Conservation (phyloP, 345 rosid genomes). For the Erysimum cheiranthoides region DNA sequence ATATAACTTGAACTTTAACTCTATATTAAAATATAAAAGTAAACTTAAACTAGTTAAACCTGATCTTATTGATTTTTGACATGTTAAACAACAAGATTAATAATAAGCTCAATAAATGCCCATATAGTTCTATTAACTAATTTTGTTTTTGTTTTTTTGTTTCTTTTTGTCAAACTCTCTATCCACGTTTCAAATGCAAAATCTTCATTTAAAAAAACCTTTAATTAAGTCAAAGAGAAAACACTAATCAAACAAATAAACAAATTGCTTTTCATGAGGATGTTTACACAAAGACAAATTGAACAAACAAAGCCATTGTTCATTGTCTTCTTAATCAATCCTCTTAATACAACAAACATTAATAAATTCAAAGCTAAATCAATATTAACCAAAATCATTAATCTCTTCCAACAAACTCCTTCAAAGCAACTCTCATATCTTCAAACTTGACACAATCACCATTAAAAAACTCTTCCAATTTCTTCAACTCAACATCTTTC, state of each 20-base stretch:
- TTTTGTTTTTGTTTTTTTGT: too few relatives aligned
- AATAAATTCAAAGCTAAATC: neutral
- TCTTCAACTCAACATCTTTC: constrained; percentile 59
- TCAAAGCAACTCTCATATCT: constrained; percentile 81
- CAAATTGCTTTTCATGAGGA: constrained; percentile 26
- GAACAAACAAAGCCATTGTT: constrained; percentile 44
- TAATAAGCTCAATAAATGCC: neutral
- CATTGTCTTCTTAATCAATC: constrained; percentile 30
- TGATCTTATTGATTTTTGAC: too few relatives aligned
- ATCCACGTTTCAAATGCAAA: neutral
- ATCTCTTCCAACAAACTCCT: constrained; percentile 45
- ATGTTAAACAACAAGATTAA: neutral
- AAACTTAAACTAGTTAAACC: too few relatives aligned
- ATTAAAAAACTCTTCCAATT: constrained; percentile 60
- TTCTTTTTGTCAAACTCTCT: neutral
- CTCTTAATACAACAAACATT: constrained; percentile 19
- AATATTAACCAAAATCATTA: neutral
- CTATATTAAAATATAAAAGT: too few relatives aligned
- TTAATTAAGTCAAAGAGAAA: neutral
- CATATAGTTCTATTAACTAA: neutral
- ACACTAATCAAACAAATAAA: constrained; percentile 19
- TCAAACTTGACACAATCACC: constrained; percentile 54
- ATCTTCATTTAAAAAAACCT: neutral
- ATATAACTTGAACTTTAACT: too few relatives aligned
- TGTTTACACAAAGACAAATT: constrained; percentile 3